These are phyloP conservation scores for Schrenkiella parvula DNA, from an alignment of 345 rosid genomes.

Conservation along the genomic window DNA sequence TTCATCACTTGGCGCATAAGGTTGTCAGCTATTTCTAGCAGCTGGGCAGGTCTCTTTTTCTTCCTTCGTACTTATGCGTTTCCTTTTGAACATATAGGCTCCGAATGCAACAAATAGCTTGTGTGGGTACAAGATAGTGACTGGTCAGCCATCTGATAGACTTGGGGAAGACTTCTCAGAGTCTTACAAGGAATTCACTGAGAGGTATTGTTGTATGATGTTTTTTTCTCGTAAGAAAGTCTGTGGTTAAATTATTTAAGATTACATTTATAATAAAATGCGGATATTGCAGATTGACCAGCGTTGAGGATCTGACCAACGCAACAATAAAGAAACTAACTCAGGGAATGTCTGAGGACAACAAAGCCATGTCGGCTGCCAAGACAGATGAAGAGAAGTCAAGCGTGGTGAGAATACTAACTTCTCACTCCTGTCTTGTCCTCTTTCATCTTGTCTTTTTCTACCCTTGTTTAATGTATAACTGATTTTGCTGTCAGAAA, in stretches of 20 bases:
- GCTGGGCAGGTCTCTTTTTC: background rate
- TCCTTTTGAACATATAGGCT: slow-evolving; percentile 46
- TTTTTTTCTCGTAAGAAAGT: too few relatives aligned
- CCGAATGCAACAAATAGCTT: slow-evolving; percentile 93
- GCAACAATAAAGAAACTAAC: background rate
- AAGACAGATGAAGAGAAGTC: slow-evolving; percentile 83
- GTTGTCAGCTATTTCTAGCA: slow-evolving; percentile 30
- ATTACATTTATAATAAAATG: background rate
- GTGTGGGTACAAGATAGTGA: slow-evolving; percentile 94
- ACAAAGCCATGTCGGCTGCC: slow-evolving; percentile 89
- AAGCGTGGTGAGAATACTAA: slow-evolving; percentile 49
- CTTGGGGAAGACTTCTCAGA: slow-evolving; percentile 96
- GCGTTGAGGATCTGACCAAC: too few relatives aligned
- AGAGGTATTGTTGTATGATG: too few relatives aligned
- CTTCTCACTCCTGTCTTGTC: background rate
- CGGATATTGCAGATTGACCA: background rate
- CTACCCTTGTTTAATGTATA: background rate
- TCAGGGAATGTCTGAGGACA: slow-evolving; percentile 53
- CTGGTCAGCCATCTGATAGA: slow-evolving; percentile 97
- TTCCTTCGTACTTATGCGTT: slow-evolving; percentile 27
- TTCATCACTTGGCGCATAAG: slow-evolving; percentile 24
- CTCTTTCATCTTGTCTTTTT: background rate
- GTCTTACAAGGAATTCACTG: slow-evolving; percentile 43
- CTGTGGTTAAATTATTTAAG: too few relatives aligned
- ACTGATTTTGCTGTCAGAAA: slow-evolving; percentile 48